Evolutionary conservation across 2,329 filamentous ascomycete species (phyloP).

Genomic region (Xenoacremonium recifei): DNA sequence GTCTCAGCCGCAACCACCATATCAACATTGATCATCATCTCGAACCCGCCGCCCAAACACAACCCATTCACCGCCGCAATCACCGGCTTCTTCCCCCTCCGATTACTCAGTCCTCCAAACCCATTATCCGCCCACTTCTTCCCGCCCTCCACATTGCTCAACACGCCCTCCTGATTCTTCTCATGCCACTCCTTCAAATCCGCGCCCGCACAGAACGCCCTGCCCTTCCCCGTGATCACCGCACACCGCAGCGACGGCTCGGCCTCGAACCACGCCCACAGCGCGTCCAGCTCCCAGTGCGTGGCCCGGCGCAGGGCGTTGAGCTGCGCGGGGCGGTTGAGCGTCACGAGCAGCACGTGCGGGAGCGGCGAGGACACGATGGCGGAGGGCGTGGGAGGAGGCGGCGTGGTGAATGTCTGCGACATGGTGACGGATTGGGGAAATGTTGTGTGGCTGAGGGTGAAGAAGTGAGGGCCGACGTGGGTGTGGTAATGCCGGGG

Average conservation of each 20-base stretch:
- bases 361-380: slow-evolving; percentile 50
- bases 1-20: slow-evolving; percentile 57
- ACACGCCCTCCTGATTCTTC: slow-evolving; percentile 32
- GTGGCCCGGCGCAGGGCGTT: slow-evolving; percentile 53
- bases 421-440: slow-evolving; percentile 19
- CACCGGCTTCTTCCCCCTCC: slow-evolving; percentile 68
- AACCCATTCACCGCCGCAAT: slow-evolving; percentile 73
- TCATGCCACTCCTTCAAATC: slow-evolving; percentile 64
- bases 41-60: slow-evolving; percentile 71
- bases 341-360: slow-evolving; percentile 57
- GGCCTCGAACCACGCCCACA: slow-evolving; percentile 61
- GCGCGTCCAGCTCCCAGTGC: slow-evolving; percentile 46
- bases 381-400: slow-evolving; percentile 41
- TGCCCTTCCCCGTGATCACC: slow-evolving; percentile 59
- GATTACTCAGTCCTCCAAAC: slow-evolving; percentile 65
- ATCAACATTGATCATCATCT: slow-evolving; percentile 72
- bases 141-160: slow-evolving; percentile 39
- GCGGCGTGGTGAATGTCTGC: slow-evolving; percentile 31
- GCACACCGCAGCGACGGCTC: slow-evolving; percentile 60
- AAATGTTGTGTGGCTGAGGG: slow-evolving; percentile 7
- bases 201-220: slow-evolving; percentile 66
- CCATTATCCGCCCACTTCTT: slow-evolving; percentile 35
- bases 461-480: slow-evolving; percentile 18
- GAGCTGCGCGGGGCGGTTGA: slow-evolving; percentile 57
- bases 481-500: slow-evolving; percentile 15